Evolutionary conservation across 257 asterid species (phyloP).

Genomic region (Ehretia macrophylla): DNA sequence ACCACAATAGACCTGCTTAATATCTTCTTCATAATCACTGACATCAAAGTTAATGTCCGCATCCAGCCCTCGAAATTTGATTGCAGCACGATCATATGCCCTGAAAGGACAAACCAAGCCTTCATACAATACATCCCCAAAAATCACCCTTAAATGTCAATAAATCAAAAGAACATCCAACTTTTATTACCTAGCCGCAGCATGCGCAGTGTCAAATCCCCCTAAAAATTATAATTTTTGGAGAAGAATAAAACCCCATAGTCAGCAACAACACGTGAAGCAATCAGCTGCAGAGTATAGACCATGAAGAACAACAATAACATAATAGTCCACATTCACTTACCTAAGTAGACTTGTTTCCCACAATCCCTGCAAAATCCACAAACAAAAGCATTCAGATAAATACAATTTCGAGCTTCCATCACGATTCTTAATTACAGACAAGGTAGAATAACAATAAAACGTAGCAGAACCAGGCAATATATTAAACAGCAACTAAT

Average conservation of each 20-base stretch:
- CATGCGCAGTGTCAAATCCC: conserved; percentile 96
- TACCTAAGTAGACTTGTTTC: conserved; percentile 94
- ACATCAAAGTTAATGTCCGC: conserved; percentile 86
- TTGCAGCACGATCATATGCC: conserved; percentile 97
- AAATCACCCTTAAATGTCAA: conserved; percentile 3
- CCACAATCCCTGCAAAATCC: conserved; percentile 82
- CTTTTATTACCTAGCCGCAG: conserved; percentile 79
- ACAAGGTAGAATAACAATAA: not conserved
- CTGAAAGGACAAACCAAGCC: conserved; percentile 31
- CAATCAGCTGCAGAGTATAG: not conserved
- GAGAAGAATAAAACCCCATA: not conserved
- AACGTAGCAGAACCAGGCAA: not conserved
- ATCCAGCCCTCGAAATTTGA: conserved; percentile 86
- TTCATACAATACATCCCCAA: conserved; percentile 1
- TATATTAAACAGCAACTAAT: not conserved
- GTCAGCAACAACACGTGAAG: not conserved
- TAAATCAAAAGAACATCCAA: conserved; percentile 11
- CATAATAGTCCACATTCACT: conserved; percentile 4
- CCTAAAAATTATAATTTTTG: conserved; percentile 42
- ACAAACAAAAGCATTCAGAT: not conserved
- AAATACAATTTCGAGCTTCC: not conserved
- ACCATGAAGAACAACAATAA: no score
- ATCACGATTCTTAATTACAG: not conserved
- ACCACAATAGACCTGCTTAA: conserved; percentile 54
- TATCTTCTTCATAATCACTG: conserved; percentile 72